phyloP scores from a whole-genome alignment of 768 basidiomycete species.

The Rhizopogon salebrosus region DNA sequence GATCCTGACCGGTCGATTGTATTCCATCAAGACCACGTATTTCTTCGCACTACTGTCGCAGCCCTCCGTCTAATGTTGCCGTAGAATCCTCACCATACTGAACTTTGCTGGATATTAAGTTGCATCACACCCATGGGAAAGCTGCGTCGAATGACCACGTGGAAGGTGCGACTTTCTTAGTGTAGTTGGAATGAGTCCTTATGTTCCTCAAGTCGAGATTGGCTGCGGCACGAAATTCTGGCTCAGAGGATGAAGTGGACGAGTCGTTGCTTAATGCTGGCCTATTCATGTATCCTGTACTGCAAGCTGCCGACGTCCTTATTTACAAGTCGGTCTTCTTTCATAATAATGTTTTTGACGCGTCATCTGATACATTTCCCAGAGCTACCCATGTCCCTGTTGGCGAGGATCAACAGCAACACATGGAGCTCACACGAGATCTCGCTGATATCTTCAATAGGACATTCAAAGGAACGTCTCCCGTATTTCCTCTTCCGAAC shows the following conservation, averaged over 20 bases:
- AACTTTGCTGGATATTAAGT: constrained; percentile 86
- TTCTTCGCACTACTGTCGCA: constrained; percentile 43
- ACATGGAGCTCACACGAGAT: constrained; percentile 84
- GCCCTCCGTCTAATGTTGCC: constrained; percentile 18
- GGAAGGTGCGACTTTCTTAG: constrained; percentile 62
- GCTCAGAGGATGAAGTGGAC: constrained; percentile 70
- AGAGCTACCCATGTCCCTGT: constrained; percentile 94
- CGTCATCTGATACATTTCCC: background rate
- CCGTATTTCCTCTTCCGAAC: constrained; percentile 68
- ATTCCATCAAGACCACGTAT: constrained; percentile 88
- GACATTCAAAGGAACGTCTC: constrained; percentile 40
- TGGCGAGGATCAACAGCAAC: constrained; percentile 94
- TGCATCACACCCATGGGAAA: constrained; percentile 82
- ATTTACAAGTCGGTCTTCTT: constrained; percentile 59
- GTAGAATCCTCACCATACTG: constrained; percentile 79
- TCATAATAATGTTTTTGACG: background rate
- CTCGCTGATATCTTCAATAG: constrained; percentile 81
- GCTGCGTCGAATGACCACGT: constrained; percentile 89
- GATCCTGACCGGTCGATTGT: constrained; percentile 69
- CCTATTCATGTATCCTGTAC: constrained; percentile 85
- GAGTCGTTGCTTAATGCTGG: constrained; percentile 82
- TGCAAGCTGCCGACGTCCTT: constrained; percentile 92
- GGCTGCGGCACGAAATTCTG: constrained; percentile 68
- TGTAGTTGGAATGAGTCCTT: background rate
- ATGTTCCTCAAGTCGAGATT: constrained; percentile 55